These are phyloP conservation scores for Castanopsis chinensis DNA, from an alignment of 306 rosid genomes.

Conservation along the genomic window DNA sequence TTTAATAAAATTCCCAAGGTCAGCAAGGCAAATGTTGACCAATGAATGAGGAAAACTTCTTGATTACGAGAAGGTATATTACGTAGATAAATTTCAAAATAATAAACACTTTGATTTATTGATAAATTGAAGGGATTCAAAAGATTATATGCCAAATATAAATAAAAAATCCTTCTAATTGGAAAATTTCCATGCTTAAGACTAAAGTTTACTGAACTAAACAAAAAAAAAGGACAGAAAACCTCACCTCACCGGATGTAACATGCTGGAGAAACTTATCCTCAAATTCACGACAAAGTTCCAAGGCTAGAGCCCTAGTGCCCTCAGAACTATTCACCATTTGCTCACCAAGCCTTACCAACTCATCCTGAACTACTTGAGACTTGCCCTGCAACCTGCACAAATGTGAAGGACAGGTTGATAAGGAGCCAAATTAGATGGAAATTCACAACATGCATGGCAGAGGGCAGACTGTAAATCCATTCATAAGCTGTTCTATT, in stretches of 20 bases:
- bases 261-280: conserved; percentile 93
- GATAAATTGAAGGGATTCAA: not conserved
- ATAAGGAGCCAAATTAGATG: conserved; percentile 1
- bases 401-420: conserved; percentile 6
- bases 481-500: not conserved
- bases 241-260: conserved; percentile 85
- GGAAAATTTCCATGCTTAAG: not conserved
- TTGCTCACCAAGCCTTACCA: conserved; percentile 92
- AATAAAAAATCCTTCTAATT: not conserved
- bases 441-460: not conserved
- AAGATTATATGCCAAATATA: too few relatives aligned
- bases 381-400: conserved; percentile 96
- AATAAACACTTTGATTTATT: not conserved
- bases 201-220: not conserved
- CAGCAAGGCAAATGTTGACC: not conserved
- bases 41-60: not conserved
- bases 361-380: conserved; percentile 87
- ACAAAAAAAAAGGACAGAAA: conserved; percentile 8
- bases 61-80: not conserved
- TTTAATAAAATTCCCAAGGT: too few relatives aligned
- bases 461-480: not conserved
- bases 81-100: not conserved
- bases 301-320: conserved; percentile 92
- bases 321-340: conserved; percentile 93
- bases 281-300: conserved; percentile 99